Evolutionary conservation across 441 rosid genomes (phyloP).

Genomic region (Croton setiger): DNA sequence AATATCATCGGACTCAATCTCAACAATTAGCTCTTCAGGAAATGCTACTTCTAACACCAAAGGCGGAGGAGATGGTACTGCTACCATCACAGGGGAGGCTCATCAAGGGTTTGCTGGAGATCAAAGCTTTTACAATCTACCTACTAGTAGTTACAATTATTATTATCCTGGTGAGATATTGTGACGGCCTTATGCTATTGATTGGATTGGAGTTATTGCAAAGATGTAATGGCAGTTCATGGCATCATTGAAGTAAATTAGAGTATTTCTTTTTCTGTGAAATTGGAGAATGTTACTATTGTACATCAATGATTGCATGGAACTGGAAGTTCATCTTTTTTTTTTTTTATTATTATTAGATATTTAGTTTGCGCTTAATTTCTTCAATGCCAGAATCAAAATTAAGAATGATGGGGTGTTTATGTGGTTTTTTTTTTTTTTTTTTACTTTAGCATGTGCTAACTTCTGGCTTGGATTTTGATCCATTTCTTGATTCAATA

Average conservation of each 20-base stretch:
- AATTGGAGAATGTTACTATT: background rate
- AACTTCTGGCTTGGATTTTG: background rate
- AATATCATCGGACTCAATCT: conserved; percentile 26
- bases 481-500: background rate
- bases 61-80: conserved; percentile 24
- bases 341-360: background rate
- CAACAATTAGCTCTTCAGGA: conserved; percentile 19
- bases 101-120: conserved; percentile 27
- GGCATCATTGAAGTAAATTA: background rate
- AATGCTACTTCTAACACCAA: conserved; percentile 26
- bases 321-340: background rate
- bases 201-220: background rate
- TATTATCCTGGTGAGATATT: conserved; percentile 48
- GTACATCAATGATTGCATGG: background rate
- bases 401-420: background rate
- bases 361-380: background rate
- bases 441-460: background rate
- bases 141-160: conserved; percentile 38
- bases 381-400: background rate
- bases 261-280: background rate
- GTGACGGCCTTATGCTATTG: conserved; percentile 1
- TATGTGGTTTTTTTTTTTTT: too few relatives aligned
- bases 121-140: conserved; percentile 25
- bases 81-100: conserved; percentile 20
- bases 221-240: background rate